Conservation (phyloP, 2,329 filamentous ascomycete species). For the Aspergillus udagawae region DNA sequence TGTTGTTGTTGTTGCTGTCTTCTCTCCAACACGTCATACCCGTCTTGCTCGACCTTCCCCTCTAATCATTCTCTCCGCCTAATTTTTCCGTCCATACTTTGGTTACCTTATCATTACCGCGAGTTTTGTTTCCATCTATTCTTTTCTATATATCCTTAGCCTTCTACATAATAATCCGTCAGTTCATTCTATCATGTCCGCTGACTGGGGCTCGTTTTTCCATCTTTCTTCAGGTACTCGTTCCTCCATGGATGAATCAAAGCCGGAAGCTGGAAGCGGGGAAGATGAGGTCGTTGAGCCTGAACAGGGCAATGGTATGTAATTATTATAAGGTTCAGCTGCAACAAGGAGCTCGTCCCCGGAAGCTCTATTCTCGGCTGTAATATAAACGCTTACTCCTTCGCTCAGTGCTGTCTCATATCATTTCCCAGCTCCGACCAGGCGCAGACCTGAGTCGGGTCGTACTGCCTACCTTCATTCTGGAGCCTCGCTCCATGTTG, state of each 20-base stretch:
- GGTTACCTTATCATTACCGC: neutral
- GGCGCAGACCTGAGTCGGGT: slow-evolving; percentile 93
- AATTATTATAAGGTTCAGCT: neutral
- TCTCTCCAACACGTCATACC: slow-evolving; percentile 15
- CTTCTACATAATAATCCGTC: neutral
- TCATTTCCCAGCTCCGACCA: slow-evolving; percentile 93
- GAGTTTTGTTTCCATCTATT: neutral
- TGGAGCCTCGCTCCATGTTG: slow-evolving; percentile 96
- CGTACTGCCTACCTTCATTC: slow-evolving; percentile 92
- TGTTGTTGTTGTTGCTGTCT: slow-evolving; percentile 5
- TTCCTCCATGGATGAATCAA: slow-evolving; percentile 56
- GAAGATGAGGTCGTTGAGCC: slow-evolving; percentile 84
- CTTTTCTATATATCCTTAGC: neutral
- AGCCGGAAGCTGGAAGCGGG: slow-evolving; percentile 37
- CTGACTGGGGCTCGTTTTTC: slow-evolving; percentile 24
- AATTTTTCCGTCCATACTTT: neutral
- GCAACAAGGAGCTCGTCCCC: neutral
- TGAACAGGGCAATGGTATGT: slow-evolving; percentile 87
- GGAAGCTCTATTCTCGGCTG: neutral
- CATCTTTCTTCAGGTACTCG: slow-evolving; percentile 35
- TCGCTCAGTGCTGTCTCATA: slow-evolving; percentile 78
- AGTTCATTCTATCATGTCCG: slow-evolving; percentile 17
- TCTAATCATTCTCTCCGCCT: neutral
- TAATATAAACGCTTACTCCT: slow-evolving; percentile 1
- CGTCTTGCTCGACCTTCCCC: neutral